Percentiles rank a stretch among this genome's conserved stretches.
phyloP scores from a whole-genome alignment of 176 grass and related monocot species.

The Dendrocalamus sinicus region DNA sequence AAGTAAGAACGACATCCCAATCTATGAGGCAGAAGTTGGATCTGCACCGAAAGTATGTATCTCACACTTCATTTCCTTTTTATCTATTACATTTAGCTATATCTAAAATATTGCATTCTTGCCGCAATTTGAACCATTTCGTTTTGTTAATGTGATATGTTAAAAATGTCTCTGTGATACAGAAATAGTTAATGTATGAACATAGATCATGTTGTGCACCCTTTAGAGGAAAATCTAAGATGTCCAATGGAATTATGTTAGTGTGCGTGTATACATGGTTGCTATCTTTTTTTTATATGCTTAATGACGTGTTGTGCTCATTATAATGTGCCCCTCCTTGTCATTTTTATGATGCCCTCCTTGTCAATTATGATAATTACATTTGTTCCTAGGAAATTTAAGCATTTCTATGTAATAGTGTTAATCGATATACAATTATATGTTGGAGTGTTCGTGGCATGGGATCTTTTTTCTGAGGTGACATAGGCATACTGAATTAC shows the following conservation, averaged over 20 bases:
- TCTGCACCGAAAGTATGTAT: conserved; percentile 58
- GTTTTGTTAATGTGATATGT: conserved; percentile 17
- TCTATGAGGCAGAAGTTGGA: conserved; percentile 91
- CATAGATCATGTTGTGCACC: conserved; percentile 20
- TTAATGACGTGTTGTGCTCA: neutral
- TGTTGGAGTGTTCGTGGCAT: neutral
- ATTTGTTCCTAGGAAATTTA: neutral
- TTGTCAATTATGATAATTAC: neutral
- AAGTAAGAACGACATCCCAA: conserved; percentile 83
- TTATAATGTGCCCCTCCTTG: neutral
- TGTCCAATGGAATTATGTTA: neutral
- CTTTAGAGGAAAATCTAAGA: neutral
- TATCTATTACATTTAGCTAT: conserved; percentile 27
- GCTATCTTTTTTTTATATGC: neutral
- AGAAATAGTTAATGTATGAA: conserved; percentile 26
- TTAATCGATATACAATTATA: neutral
- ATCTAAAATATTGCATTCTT: conserved; percentile 10
- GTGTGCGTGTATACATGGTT: conserved; percentile 22
- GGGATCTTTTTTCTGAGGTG: neutral
- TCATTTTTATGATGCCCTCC: too few relatives aligned
- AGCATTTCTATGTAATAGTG: neutral
- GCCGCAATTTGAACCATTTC: neutral
- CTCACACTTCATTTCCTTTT: conserved; percentile 22
- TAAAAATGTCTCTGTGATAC: neutral
- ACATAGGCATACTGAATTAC: conserved; percentile 32